Evolutionary conservation across 495 filamentous ascomycete genomes (phyloP).

Genomic region (Baudoinia panamericana): DNA sequence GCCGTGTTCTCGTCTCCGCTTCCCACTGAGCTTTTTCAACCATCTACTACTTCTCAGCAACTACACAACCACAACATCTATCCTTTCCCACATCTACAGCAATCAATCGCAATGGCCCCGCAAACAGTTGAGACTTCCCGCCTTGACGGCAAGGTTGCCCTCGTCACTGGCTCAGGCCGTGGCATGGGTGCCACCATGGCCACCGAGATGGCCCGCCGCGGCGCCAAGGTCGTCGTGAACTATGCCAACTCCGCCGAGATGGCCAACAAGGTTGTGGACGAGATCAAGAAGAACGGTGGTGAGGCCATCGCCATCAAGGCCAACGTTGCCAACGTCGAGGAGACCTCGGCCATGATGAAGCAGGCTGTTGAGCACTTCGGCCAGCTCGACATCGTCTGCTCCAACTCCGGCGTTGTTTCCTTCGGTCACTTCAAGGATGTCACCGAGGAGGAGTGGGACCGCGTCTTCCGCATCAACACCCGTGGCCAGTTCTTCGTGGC

Average conservation of each 20-base stretch:
- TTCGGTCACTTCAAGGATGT: conserved; percentile 39
- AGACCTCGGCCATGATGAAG: conserved; percentile 36
- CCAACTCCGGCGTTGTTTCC: conserved; percentile 43
- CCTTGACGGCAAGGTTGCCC: conserved; percentile 34
- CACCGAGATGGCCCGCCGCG: conserved; percentile 32
- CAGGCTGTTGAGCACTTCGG: conserved; percentile 32
- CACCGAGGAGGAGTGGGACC: conserved; percentile 40
- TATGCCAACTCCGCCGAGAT: conserved; percentile 35
- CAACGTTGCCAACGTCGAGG: conserved; percentile 36
- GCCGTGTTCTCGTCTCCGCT: not conserved
- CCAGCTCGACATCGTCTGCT: conserved; percentile 38
- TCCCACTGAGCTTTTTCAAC: too few species aligned
- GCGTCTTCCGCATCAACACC: conserved; percentile 44
- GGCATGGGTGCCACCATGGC: conserved; percentile 35
- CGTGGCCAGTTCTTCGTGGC: conserved; percentile 53
- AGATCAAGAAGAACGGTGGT: conserved; percentile 34
- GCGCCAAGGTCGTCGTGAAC: conserved; percentile 36
- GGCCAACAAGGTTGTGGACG: conserved; percentile 35
- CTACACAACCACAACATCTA: too few species aligned
- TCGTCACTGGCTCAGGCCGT: conserved; percentile 35
- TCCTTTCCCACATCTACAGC: too few species aligned
- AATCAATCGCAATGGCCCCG: conserved; percentile 10
- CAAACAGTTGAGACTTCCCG: conserved; percentile 19
- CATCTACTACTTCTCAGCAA: too few species aligned
- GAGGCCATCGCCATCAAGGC: conserved; percentile 39